Conservation (phyloP, 805 yeast genomes). For the Metschnikowia henanensis region DNA sequence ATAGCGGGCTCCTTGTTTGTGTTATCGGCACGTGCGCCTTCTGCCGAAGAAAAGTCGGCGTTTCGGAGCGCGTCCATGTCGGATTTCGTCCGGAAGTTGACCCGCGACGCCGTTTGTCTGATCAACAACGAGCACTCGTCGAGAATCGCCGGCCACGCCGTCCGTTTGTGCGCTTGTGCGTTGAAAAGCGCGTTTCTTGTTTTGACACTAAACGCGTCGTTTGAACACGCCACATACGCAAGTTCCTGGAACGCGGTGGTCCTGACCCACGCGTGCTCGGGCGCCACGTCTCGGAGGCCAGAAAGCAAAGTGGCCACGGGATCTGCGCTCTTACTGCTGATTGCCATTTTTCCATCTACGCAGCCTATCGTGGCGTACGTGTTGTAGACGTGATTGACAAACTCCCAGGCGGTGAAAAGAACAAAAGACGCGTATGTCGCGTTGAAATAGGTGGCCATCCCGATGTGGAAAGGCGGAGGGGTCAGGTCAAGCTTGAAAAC, state of each 20-base stretch:
- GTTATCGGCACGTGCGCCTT: conserved; percentile 8
- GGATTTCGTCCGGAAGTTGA: conserved; percentile 32
- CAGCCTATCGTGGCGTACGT: conserved; percentile 75
- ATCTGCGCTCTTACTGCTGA: conserved; percentile 56
- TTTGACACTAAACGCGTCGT: conserved; percentile 35
- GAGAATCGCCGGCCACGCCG: conserved; percentile 58
- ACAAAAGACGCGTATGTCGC: conserved; percentile 34
- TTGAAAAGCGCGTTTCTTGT: conserved; percentile 56
- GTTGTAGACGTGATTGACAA: conserved; percentile 55
- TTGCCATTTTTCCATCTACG: conserved; percentile 61
- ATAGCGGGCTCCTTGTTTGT: conserved; percentile 14
- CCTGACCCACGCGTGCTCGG: conserved; percentile 34
- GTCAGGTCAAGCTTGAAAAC: conserved; percentile 36
- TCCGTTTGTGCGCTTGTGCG: conserved; percentile 40
- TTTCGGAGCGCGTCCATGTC: conserved; percentile 32
- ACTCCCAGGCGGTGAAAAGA: conserved; percentile 50
- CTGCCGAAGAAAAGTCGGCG: conserved; percentile 10
- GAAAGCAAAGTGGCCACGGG: conserved; percentile 64
- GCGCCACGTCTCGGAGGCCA: conserved; percentile 57
- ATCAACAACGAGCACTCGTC: conserved; percentile 61
- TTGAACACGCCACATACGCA: conserved; percentile 58
- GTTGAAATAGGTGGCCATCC: conserved; percentile 24
- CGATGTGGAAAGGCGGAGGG: conserved; percentile 35
- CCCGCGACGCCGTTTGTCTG: conserved; percentile 45
- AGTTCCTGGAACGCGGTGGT: conserved; percentile 76